Evolutionary conservation across 2,329 filamentous ascomycete genomes (phyloP).

Genomic region (Simplicillium aogashimaense): DNA sequence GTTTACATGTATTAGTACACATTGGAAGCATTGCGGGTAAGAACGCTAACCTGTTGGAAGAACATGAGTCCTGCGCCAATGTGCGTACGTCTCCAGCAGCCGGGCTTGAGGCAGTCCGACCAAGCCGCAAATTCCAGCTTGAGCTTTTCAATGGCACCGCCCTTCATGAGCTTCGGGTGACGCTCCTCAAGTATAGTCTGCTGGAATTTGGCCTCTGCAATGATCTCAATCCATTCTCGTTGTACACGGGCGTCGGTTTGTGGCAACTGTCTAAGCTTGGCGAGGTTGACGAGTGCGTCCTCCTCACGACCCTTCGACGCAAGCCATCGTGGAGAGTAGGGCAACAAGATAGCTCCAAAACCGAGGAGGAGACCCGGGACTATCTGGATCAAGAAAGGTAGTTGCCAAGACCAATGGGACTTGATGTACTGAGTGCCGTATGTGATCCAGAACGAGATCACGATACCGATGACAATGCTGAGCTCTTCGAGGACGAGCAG

Average conservation of each 20-base stretch:
- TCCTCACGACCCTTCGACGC: slow-evolving; percentile 14
- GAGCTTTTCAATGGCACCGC: slow-evolving; percentile 21
- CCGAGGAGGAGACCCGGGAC: slow-evolving; percentile 15
- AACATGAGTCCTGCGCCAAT: slow-evolving; percentile 44
- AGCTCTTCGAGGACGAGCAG: slow-evolving; percentile 32
- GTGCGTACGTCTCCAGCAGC: slow-evolving; percentile 32
- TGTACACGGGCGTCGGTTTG: slow-evolving; percentile 11
- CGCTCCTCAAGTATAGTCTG: slow-evolving; percentile 17
- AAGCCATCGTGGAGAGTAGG: slow-evolving; percentile 18
- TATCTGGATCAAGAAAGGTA: slow-evolving; percentile 19
- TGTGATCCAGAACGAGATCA: slow-evolving; percentile 20
- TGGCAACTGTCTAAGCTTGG: slow-evolving; percentile 13
- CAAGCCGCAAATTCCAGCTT: slow-evolving; percentile 37
- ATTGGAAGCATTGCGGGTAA: not conserved
- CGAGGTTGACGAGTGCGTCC: slow-evolving; percentile 13
- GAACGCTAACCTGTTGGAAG: slow-evolving; percentile 39
- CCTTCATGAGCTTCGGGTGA: slow-evolving; percentile 23
- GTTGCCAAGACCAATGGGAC: slow-evolving; percentile 16
- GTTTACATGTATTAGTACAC: not conserved
- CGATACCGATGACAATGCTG: slow-evolving; percentile 18
- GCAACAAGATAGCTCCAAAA: slow-evolving; percentile 14
- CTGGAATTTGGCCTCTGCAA: slow-evolving; percentile 15
- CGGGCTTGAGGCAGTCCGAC: slow-evolving; percentile 37
- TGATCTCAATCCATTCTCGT: slow-evolving; percentile 15
- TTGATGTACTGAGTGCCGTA: slow-evolving; percentile 17